Conservation (phyloP, 352 stramenopile genomes). For the Phytopythium oedochilum region DNA sequence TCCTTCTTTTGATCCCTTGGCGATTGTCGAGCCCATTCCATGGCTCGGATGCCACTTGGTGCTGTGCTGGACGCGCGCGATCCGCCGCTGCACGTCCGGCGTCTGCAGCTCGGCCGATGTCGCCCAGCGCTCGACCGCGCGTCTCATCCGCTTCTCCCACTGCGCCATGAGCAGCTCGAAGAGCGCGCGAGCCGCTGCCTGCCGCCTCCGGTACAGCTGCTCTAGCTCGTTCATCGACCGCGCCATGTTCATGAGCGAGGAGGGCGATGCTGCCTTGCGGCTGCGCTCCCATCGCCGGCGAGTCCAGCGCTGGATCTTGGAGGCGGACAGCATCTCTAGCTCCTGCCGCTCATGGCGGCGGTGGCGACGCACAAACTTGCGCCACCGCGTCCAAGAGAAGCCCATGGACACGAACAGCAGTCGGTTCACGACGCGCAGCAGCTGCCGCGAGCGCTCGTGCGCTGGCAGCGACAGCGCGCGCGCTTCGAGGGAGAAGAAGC, state of each 20-base stretch:
- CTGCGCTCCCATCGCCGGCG: conserved; percentile 16
- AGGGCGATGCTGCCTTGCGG: neutral
- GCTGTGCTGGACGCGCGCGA: conserved; percentile 12
- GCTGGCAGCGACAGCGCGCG: conserved; percentile 37
- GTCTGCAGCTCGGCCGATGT: conserved; percentile 8
- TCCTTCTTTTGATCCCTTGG: neutral
- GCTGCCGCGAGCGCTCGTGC: conserved; percentile 25
- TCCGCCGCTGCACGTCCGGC: conserved; percentile 4
- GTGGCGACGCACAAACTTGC: conserved; percentile 28
- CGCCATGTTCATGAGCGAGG: conserved; percentile 2
- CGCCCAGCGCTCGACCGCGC: conserved; percentile 24
- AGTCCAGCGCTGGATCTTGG: conserved; percentile 39
- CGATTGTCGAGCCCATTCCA: too few relatives aligned
- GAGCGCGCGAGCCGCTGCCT: conserved; percentile 38
- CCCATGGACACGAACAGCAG: conserved; percentile 59
- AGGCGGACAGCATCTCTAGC: conserved; percentile 13
- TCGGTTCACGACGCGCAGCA: conserved; percentile 45
- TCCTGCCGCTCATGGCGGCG: conserved; percentile 28
- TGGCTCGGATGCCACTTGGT: conserved; percentile 61
- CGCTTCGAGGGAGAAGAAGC: conserved; percentile 49
- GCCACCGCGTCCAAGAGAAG: conserved; percentile 57
- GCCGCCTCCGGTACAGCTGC: conserved; percentile 29
- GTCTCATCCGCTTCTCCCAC: conserved; percentile 20
- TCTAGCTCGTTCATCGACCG: conserved; percentile 37
- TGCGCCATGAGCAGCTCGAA: conserved; percentile 34